Base-by-base conservation (phyloP, 2,329 filamentous ascomycete species). In the Exserohilum rostratum region DNA sequence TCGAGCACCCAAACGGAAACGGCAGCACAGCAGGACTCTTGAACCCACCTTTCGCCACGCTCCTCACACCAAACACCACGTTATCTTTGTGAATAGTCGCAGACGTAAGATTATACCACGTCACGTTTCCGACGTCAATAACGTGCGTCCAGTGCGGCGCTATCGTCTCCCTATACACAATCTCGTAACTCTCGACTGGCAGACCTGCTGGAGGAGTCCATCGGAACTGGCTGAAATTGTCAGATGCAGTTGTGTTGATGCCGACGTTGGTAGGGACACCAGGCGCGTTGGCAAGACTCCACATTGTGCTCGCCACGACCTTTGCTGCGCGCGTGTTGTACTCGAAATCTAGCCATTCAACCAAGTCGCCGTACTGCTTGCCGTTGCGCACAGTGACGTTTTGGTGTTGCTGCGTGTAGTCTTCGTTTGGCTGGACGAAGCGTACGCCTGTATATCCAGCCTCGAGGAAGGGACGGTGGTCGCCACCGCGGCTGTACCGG, bases 371-470 rank as follows among this genome's bases (percentile, higher is more conserved):
- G 60, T 82, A 84, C 59, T 82, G 79, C 53, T 74, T 77, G 9
- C 80, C 80, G 34, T 78, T 72, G 27, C 75, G 70, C 10, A 80
- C 72, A 1, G 80, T 74, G 0, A 79, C 72, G 55, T 84, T 77
- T 64, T 84, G 82, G 57, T 85, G 82, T 70, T 85, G 82, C 63
- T 85, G 83, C 3, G 73, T 76, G 66, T 79, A 85, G 62, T 84
- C 72, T 68, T 85, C 83, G 44, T 79, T 75, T 0, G 82, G 79
- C 71, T 85, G 82, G 1, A 82, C 83, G 74, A 83, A 83, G 5
- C 83, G 76, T 6, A 79, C 76, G 2, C 78, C 80, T 3, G 80
- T 73, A 63, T 81, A 85, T 1, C 82, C 82, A 22, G 78, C 76
- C 33, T 79, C 72, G 18, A 85, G 79, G 66, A 84, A 85, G 2